These are phyloP conservation scores for Pythium aquatile DNA, from an alignment of 352 stramenopile species.

Conservation along the genomic window DNA sequence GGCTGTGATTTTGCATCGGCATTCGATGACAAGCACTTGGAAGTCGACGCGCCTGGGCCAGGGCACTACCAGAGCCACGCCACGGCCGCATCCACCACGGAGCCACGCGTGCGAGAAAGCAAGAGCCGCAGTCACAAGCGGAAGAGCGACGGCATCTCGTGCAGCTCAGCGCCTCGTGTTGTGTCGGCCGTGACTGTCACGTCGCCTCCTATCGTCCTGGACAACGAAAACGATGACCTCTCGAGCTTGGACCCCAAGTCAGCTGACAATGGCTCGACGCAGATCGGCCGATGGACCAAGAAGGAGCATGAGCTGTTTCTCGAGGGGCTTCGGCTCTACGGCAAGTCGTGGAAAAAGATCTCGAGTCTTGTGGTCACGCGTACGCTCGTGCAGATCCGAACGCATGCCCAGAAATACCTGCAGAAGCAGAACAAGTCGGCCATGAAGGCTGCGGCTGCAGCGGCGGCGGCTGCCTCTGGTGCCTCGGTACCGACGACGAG, in stretches of 20 bases:
- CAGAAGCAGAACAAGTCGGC: constrained; percentile 78
- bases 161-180: neutral
- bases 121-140: constrained; percentile 28
- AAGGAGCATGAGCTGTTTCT: constrained; percentile 88
- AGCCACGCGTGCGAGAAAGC: constrained; percentile 6
- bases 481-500: neutral
- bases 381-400: constrained; percentile 94
- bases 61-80: neutral
- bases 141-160: constrained; percentile 21
- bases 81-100: neutral
- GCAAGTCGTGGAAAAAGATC: constrained; percentile 92
- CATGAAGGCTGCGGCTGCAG: constrained; percentile 37
- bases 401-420: constrained; percentile 97
- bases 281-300: constrained; percentile 88
- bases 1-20: constrained; percentile 38
- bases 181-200: neutral
- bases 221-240: constrained; percentile 10
- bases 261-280: constrained; percentile 16
- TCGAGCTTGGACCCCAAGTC: constrained; percentile 8
- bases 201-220: constrained; percentile 4
- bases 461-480: constrained; percentile 18
- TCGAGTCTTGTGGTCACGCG: constrained; percentile 74
- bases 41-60: constrained; percentile 7
- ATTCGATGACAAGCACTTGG: constrained; percentile 37
- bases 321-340: constrained; percentile 80